Percentiles rank a stretch among this genome's conserved stretches.
Conservation (phyloP, 495 filamentous ascomycete species). For the Xylaria acuta region DNA sequence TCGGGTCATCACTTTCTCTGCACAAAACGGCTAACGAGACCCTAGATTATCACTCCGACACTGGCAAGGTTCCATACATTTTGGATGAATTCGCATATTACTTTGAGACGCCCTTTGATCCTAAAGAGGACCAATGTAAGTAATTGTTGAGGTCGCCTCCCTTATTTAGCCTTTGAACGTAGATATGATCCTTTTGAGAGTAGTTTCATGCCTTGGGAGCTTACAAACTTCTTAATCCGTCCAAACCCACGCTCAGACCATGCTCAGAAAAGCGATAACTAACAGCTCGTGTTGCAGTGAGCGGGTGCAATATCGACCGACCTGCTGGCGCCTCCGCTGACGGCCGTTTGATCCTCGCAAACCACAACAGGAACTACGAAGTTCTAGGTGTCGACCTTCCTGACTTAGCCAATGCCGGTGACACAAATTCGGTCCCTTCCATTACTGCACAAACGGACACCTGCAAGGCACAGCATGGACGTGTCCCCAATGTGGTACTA, state of each 20-base stretch:
- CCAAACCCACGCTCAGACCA: too few species aligned
- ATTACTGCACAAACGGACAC: slow-evolving; percentile 68
- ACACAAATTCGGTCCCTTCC: slow-evolving; percentile 66
- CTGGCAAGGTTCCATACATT: slow-evolving; percentile 70
- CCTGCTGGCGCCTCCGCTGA: slow-evolving; percentile 57
- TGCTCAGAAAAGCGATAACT: background rate
- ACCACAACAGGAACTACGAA: slow-evolving; percentile 80
- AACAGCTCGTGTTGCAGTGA: slow-evolving; percentile 39
- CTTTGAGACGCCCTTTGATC: slow-evolving; percentile 73
- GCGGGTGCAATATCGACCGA: slow-evolving; percentile 64
- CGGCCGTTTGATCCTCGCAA: slow-evolving; percentile 78
- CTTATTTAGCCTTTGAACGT: background rate
- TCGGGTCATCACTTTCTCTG: background rate
- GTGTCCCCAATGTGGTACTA: slow-evolving; percentile 79
- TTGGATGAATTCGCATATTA: slow-evolving; percentile 71
- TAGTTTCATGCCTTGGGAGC: background rate
- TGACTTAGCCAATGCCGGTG: slow-evolving; percentile 65
- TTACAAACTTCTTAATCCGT: background rate
- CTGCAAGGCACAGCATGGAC: slow-evolving; percentile 67
- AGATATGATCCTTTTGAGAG: background rate
- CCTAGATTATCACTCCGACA: slow-evolving; percentile 76
- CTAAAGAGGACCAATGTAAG: slow-evolving; percentile 54
- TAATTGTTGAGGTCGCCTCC: background rate
- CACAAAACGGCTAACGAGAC: slow-evolving; percentile 10
- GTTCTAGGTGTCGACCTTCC: slow-evolving; percentile 62